Conservation (phyloP, 129 eudicot species). For the Artemisia tridentata region DNA sequence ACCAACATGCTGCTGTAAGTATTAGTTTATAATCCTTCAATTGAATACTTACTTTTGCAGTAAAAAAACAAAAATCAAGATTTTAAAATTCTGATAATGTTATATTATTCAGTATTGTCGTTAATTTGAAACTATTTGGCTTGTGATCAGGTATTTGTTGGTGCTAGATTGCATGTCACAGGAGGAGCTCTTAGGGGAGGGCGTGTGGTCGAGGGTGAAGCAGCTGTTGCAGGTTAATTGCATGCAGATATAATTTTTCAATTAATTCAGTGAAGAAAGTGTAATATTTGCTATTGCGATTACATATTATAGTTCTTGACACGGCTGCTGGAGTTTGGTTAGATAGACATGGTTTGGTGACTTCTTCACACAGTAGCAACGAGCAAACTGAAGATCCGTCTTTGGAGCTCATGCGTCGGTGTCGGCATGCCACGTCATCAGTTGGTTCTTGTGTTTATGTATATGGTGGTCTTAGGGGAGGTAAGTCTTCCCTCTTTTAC, state of each 20-base stretch:
- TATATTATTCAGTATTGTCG: neutral
- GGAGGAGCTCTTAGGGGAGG: slow-evolving; percentile 97
- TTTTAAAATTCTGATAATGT: neutral
- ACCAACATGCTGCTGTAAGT: slow-evolving; percentile 96
- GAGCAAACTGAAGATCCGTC: slow-evolving; percentile 64
- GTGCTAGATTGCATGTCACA: slow-evolving; percentile 96
- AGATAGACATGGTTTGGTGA: slow-evolving; percentile 89
- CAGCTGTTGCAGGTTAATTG: slow-evolving; percentile 68
- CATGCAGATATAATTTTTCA: neutral
- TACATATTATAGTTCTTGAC: slow-evolving; percentile 64
- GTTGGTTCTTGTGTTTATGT: slow-evolving; percentile 74
- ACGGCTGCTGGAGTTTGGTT: slow-evolving; percentile 98
- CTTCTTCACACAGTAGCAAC: slow-evolving; percentile 56
- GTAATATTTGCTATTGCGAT: slow-evolving; percentile 7
- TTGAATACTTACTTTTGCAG: neutral
- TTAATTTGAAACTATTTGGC: neutral
- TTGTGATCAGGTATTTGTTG: slow-evolving; percentile 77
- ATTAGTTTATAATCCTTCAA: neutral
- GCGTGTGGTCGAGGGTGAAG: slow-evolving; percentile 92
- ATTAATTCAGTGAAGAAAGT: slow-evolving; percentile 14
- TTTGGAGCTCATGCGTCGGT: slow-evolving; percentile 77
- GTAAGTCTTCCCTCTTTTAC: slow-evolving; percentile 33
- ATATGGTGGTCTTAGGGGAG: slow-evolving; percentile 98
- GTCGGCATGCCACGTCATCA: slow-evolving; percentile 95
- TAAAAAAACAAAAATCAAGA: too few species aligned